A percentile compares a stretch with the other conserved stretches of the same genome.
Evolutionary conservation across 2,329 filamentous ascomycete genomes (phyloP).

Genomic region (Beauveria pseudobassiana): DNA sequence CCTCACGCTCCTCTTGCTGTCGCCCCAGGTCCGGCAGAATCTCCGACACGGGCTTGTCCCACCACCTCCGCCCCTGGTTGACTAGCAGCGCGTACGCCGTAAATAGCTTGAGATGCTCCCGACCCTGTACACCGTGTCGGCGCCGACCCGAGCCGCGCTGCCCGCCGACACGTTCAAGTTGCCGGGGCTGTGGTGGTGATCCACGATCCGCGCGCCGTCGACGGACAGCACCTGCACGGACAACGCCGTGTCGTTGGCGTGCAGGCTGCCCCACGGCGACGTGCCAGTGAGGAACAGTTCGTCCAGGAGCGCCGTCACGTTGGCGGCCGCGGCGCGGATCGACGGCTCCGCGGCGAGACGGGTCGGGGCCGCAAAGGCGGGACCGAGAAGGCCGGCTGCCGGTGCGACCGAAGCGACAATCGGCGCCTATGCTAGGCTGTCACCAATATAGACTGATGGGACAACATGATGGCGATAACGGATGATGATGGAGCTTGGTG

Average conservation of each 20-base stretch:
- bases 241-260: conserved; percentile 11
- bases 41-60: not conserved
- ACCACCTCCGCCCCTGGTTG: not conserved
- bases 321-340: not conserved
- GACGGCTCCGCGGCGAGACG: not conserved
- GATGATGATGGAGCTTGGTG: too few species aligned
- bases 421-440: not conserved
- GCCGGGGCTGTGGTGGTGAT: conserved; percentile 12
- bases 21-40: not conserved
- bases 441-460: not conserved
- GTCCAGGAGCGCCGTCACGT: not conserved
- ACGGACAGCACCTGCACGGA: conserved; percentile 11
- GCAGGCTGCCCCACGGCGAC: conserved; percentile 6
- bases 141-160: conserved; percentile 4
- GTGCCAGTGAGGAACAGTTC: not conserved
- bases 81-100: conserved; percentile 1
- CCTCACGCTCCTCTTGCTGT: not conserved
- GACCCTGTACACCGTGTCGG: conserved; percentile 6
- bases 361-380: not conserved
- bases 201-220: not conserved
- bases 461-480: too few species aligned
- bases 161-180: conserved; percentile 13
- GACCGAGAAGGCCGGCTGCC: not conserved
- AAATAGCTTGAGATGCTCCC: conserved; percentile 6
- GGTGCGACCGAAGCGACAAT: not conserved